Evolutionary conservation across 2,329 filamentous ascomycete species (phyloP).

Genomic region (Talaromyces marneffei): DNA sequence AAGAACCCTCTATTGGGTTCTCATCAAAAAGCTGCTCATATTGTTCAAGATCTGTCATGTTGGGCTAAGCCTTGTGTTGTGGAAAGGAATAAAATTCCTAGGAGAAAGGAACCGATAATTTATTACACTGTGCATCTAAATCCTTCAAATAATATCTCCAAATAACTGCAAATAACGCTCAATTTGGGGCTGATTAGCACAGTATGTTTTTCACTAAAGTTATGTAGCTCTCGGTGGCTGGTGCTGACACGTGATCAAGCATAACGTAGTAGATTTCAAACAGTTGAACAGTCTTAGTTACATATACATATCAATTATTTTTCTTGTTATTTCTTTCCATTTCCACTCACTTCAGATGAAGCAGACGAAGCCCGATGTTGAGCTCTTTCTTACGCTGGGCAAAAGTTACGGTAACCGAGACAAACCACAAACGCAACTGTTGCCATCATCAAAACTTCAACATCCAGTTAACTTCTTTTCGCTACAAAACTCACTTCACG

Average conservation of each 20-base stretch:
- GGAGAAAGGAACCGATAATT: no score
- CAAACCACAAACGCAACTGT: constrained; percentile 9
- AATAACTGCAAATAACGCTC: no score
- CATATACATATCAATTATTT: neutral
- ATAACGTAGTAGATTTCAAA: neutral
- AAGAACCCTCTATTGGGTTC: neutral
- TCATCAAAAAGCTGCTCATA: neutral
- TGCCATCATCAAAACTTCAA: constrained; percentile 11
- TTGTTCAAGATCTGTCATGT: neutral
- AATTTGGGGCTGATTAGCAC: no score
- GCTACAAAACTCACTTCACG: neutral
- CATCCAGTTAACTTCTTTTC: neutral
- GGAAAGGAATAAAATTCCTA: no score
- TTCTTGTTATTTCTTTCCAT: neutral
- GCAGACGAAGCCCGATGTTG: neutral
- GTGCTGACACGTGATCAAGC: neutral
- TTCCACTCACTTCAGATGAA: neutral
- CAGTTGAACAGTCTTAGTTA: neutral
- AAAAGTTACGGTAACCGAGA: constrained; percentile 1
- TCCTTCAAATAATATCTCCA: no score
- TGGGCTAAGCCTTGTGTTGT: neutral
- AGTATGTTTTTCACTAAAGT: no score
- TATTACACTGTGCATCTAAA: no score
- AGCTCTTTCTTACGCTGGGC: neutral
- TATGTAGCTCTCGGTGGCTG: no score